phyloP scores from a whole-genome alignment of 148 eudicot genomes.

The Chenopodium berlandieri region DNA sequence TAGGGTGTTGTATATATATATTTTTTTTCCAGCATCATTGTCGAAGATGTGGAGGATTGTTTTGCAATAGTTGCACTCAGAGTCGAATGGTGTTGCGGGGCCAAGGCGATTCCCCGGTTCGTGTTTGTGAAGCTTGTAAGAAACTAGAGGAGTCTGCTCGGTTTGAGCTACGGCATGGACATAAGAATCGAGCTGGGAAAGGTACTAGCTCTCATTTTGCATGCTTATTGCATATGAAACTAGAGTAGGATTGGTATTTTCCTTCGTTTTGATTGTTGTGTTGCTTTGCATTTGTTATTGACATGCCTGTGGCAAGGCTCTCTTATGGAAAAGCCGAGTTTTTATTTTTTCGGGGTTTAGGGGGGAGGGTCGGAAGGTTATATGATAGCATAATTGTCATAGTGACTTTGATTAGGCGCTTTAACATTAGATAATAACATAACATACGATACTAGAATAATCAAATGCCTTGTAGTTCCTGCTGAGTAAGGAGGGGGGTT shows the following conservation, averaged over 20 bases:
- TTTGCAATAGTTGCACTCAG: conserved; percentile 77
- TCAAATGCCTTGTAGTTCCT: neutral
- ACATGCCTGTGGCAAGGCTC: neutral
- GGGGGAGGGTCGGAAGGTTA: neutral
- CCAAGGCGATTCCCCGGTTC: conserved; percentile 96
- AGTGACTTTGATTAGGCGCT: neutral
- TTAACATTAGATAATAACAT: neutral
- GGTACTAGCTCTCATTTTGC: conserved; percentile 38
- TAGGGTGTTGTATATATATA: neutral
- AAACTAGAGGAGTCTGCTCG: conserved; percentile 90
- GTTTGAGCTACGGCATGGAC: conserved; percentile 80
- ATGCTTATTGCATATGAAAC: neutral
- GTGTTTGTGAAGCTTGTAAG: conserved; percentile 95
- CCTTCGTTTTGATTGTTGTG: neutral
- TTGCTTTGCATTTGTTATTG: neutral
- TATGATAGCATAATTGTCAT: neutral
- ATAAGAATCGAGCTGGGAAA: conserved; percentile 63
- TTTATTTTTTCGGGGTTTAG: neutral
- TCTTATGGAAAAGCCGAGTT: neutral
- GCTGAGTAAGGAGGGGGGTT: neutral
- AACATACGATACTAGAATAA: neutral
- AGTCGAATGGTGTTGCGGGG: conserved; percentile 81
- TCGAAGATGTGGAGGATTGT: conserved; percentile 92
- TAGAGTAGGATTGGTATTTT: neutral
- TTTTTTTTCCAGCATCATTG: conserved; percentile 79